Base-by-base conservation (phyloP, 345 rosid species). In the Rhodamnia rubescens region DNA sequence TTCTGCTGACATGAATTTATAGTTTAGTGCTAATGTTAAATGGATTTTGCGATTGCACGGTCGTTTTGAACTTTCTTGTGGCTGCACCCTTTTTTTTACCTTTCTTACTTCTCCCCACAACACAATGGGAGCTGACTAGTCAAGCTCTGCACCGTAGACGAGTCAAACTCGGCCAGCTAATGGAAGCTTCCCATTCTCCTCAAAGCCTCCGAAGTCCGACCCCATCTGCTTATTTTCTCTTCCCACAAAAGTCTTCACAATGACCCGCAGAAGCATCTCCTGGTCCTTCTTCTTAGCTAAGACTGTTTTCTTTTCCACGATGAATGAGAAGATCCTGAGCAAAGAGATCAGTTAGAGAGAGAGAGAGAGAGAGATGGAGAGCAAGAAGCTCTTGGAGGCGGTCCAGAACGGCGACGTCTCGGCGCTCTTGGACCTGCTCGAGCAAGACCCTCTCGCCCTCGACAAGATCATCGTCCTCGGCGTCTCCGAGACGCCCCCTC, bases 401-500 rank as follows among this genome's bases (percentile, higher is more conserved):
- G 85, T 84, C 42, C 24, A 55, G 81, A 84, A 81, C 49, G 88
- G 91, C 49, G 69, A 83, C 74, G 75, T 86, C 32, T 24, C 82
- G 27, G 52, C 51, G 86, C 82, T 87, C 10, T 27, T 16, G 15
- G 81, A 86, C 29, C 61, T 87, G 32, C 88, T 87, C 15, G 55
- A 75, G 11, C 82, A 87, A 85, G 89, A 89, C 26, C 88, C 86
- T 29, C 85, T 89, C 16, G 51, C 85, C 84, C 87, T 89, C 83
- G 88, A 86, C 88, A 85, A 82, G 55, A 47, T 85, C n/a, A 84
- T 81, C 53, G 84, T 86, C 55, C 83, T 86, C 56, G 86, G 90
- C 78, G 42, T 86, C 18, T 74, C 83, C 29, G 84, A 88, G 9
- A 83, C 91, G 52, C 91, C 90, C 90, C 83, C 88, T 88, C 83